Evolutionary conservation across 805 yeast genomes (phyloP).

Genomic region (Candida nanaspora): DNA sequence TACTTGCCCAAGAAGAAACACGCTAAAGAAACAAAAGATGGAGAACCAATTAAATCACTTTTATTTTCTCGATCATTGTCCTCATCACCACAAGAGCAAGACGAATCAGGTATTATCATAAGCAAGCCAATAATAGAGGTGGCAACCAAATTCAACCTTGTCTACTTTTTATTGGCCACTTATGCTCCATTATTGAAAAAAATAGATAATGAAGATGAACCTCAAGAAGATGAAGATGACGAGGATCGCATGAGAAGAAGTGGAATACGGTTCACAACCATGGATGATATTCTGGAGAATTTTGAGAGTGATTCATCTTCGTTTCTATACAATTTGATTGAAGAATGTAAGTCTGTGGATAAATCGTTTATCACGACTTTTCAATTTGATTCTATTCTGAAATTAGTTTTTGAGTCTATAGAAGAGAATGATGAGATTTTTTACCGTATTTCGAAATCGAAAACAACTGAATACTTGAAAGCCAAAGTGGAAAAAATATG

Average conservation of each 20-base stretch:
- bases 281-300: conserved; percentile 38
- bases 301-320: conserved; percentile 12
- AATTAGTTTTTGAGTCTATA: conserved; percentile 30
- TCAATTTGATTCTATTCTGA: conserved; percentile 19
- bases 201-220: conserved; percentile 9
- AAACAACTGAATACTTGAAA: conserved; percentile 31
- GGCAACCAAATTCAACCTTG: conserved; percentile 32
- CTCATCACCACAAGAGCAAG: conserved; percentile 10
- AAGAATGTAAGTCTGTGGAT: conserved; percentile 8
- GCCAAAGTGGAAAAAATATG: conserved; percentile 30
- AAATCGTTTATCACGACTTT: conserved; percentile 20
- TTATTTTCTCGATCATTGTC: conserved; percentile 19
- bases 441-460: conserved; percentile 35
- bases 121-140: conserved; percentile 34
- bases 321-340: conserved; percentile 22
- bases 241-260: conserved; percentile 4
- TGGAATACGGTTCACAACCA: conserved; percentile 24
- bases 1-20: conserved; percentile 11
- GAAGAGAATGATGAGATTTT: conserved; percentile 38
- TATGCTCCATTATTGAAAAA: conserved; percentile 22
- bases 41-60: conserved; percentile 35
- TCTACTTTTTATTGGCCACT: conserved; percentile 31
- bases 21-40: conserved; percentile 21
- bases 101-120: conserved; percentile 28
- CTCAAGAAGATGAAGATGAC: conserved; percentile 1